Evolutionary conservation across 345 rosid genomes (phyloP).

Genomic region (Noccaea bulbosa): DNA sequence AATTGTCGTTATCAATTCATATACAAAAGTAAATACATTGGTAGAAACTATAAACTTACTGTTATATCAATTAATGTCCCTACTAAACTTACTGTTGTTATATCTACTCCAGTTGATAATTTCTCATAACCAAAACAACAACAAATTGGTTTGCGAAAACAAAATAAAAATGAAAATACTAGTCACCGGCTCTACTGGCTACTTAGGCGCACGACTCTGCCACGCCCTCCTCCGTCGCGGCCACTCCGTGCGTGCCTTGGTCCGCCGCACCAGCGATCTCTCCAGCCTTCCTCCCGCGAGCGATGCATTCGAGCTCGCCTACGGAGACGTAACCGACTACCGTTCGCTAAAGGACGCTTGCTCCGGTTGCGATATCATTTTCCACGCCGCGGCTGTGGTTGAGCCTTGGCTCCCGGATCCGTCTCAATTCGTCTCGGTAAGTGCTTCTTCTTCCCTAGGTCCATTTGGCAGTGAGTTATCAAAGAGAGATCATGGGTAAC

Average conservation of each 20-base stretch:
- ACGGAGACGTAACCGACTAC: conserved; percentile 85
- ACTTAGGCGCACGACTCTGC: conserved; percentile 80
- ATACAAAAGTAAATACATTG: background rate
- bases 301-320: conserved; percentile 56
- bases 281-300: conserved; percentile 55
- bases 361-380: conserved; percentile 69
- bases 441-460: conserved; percentile 9
- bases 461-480: background rate
- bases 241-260: conserved; percentile 74
- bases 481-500: background rate
- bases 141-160: background rate
- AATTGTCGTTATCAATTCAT: background rate
- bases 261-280: conserved; percentile 81
- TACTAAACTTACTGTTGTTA: background rate
- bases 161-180: conserved; percentile 53
- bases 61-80: too few species aligned
- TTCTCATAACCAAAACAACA: background rate
- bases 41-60: too few species aligned
- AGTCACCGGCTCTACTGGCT: conserved; percentile 86
- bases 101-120: too few species aligned
- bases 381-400: conserved; percentile 87
- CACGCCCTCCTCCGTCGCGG: conserved; percentile 64
- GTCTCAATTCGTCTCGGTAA: conserved; percentile 71
- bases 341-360: conserved; percentile 62
- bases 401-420: conserved; percentile 96